These are phyloP conservation scores for Przewalskia tangutica DNA, from an alignment of 257 asterid species.

Conservation along the genomic window DNA sequence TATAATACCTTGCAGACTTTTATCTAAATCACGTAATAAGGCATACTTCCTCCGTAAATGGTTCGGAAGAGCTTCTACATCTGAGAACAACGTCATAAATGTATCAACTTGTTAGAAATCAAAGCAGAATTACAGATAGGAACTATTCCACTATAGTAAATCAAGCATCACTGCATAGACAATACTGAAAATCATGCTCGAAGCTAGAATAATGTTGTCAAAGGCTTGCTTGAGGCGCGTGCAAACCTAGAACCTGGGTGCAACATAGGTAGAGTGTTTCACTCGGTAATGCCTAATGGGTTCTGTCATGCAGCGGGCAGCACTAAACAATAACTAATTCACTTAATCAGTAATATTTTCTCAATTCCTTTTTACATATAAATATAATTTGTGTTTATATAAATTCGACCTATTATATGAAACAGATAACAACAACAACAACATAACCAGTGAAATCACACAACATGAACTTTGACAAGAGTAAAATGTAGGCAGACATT, in stretches of 20 bases:
- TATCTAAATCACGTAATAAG: conserved; percentile 73
- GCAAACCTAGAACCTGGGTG: too few species aligned
- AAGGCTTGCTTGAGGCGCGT: background rate
- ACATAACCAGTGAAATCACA: too few species aligned
- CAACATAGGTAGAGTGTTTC: too few species aligned
- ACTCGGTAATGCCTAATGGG: background rate
- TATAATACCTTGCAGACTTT: conserved; percentile 70
- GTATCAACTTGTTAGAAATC: background rate
- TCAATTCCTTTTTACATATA: background rate
- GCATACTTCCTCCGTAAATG: conserved; percentile 75
- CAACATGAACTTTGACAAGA: too few species aligned
- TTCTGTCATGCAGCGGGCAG: background rate
- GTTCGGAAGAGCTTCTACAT: conserved; percentile 79
- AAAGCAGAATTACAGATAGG: background rate
- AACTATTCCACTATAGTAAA: background rate
- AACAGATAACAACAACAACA: background rate
- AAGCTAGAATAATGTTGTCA: background rate
- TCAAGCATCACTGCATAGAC: background rate
- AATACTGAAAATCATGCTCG: background rate
- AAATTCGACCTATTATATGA: background rate
- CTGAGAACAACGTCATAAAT: conserved; percentile 17
- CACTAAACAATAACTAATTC: background rate
- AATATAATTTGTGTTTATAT: too few species aligned
- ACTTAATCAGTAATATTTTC: background rate
- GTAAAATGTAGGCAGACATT: too few species aligned